phyloP scores from a whole-genome alignment of 2,329 filamentous ascomycete genomes.

The Magnaporthales sp. region DNA sequence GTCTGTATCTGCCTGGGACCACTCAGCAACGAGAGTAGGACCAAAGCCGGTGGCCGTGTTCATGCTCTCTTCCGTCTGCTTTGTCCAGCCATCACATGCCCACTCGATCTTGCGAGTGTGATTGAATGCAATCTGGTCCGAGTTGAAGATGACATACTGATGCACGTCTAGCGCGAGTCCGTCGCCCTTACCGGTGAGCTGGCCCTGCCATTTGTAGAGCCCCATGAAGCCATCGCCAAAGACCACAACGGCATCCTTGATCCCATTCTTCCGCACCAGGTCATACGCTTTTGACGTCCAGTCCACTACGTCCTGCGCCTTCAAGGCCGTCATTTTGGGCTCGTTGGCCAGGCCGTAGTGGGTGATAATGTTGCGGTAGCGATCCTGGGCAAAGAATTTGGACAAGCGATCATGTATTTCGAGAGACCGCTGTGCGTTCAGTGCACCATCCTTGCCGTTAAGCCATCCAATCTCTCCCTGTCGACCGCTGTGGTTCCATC shows the following conservation, averaged over 20 bases:
- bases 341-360: slow-evolving; percentile 96
- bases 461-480: slow-evolving; percentile 79
- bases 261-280: slow-evolving; percentile 67
- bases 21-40: slow-evolving; percentile 91
- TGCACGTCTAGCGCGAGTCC: slow-evolving; percentile 89
- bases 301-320: slow-evolving; percentile 55
- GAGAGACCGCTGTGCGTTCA: slow-evolving; percentile 73
- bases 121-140: slow-evolving; percentile 69
- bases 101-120: slow-evolving; percentile 81
- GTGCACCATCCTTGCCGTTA: slow-evolving; percentile 74
- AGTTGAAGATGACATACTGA: slow-evolving; percentile 98
- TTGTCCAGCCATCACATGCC: slow-evolving; percentile 79
- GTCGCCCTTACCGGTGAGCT: slow-evolving; percentile 56
- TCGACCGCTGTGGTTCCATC: slow-evolving; percentile 92
- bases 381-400: slow-evolving; percentile 84
- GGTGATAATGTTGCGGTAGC: slow-evolving; percentile 84
- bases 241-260: slow-evolving; percentile 59
- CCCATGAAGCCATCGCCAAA: slow-evolving; percentile 96
- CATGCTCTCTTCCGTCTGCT: slow-evolving; percentile 66
- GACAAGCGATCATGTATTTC: slow-evolving; percentile 83
- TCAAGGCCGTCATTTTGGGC: slow-evolving; percentile 73
- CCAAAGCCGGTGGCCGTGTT: slow-evolving; percentile 74
- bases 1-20: slow-evolving; percentile 96
- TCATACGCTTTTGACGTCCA: slow-evolving; percentile 74
- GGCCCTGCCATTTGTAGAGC: slow-evolving; percentile 80